These are phyloP conservation scores for Rheum nobile DNA, from an alignment of 148 eudicot genomes.

Conservation along the genomic window DNA sequence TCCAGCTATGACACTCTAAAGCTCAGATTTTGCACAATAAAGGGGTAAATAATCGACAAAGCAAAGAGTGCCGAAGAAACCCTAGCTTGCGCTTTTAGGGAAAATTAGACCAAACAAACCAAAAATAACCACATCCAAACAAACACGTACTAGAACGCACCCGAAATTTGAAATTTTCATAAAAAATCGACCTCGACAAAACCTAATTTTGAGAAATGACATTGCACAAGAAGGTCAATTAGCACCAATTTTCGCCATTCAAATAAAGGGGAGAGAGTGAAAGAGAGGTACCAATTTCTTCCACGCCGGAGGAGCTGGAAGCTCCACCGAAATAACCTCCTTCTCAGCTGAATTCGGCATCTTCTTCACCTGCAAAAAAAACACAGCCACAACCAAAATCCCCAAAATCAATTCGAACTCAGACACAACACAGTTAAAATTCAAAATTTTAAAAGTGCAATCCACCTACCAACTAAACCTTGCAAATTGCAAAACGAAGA, in stretches of 20 bases:
- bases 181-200: background rate
- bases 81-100: background rate
- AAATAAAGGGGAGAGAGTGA: background rate
- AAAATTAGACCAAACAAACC: background rate
- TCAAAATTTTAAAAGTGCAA: background rate
- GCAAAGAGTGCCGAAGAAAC: background rate
- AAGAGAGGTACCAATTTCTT: conserved; percentile 32
- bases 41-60: background rate
- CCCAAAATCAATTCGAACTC: background rate
- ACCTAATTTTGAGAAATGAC: background rate
- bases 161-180: background rate
- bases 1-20: background rate
- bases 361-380: conserved; percentile 16
- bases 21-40: background rate
- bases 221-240: background rate
- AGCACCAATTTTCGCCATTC: background rate
- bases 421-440: background rate
- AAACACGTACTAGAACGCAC: background rate
- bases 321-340: conserved; percentile 29
- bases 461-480: background rate
- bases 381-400: background rate
- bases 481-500: background rate
- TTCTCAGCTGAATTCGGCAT: conserved; percentile 21
- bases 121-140: background rate
- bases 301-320: conserved; percentile 38